A percentile compares a stretch with the other conserved stretches of the same genome.
Conservation (phyloP, 192 early-diverging fungal species). For the Mortierella claussenii region DNA sequence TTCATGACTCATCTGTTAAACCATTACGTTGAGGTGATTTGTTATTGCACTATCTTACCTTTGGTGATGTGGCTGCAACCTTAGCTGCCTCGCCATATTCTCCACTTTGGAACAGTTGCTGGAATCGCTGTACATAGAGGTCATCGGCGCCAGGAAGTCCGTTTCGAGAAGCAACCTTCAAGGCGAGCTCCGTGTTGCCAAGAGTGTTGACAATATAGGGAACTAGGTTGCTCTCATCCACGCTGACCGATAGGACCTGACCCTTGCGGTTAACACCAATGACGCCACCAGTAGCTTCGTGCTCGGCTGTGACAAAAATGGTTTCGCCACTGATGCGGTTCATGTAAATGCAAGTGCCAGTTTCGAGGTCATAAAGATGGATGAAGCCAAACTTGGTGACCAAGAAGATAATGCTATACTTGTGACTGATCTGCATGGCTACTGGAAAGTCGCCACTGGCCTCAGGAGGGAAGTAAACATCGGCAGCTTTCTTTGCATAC, state of each 20-base stretch:
- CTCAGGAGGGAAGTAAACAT: constrained; percentile 97
- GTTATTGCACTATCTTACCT: constrained; percentile 50
- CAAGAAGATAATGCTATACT: constrained; percentile 94
- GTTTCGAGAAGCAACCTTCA: constrained; percentile 88
- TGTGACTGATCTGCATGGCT: constrained; percentile 94
- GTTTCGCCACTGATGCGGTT: constrained; percentile 98
- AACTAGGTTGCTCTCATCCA: constrained; percentile 92
- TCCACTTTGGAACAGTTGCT: constrained; percentile 79
- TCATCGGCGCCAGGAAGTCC: constrained; percentile 94
- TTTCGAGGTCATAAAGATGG: constrained; percentile 96
- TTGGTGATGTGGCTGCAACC: constrained; percentile 93
- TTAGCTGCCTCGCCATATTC: constrained; percentile 92
- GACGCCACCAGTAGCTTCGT: constrained; percentile 86
- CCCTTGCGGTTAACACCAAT: constrained; percentile 97
- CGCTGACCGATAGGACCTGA: constrained; percentile 93
- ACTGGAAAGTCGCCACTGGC: constrained; percentile 96
- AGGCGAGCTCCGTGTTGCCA: constrained; percentile 89
- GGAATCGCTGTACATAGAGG: constrained; percentile 92
- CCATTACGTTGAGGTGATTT: neutral
- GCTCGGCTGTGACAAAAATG: constrained; percentile 97
- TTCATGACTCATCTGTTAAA: neutral
- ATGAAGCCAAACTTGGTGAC: constrained; percentile 99
- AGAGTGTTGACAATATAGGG: constrained; percentile 89
- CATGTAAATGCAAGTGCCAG: constrained; percentile 95
- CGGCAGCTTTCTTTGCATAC: constrained; percentile 91